Conservation (phyloP, 148 eudicot genomes). For the Limonium bicolor region DNA sequence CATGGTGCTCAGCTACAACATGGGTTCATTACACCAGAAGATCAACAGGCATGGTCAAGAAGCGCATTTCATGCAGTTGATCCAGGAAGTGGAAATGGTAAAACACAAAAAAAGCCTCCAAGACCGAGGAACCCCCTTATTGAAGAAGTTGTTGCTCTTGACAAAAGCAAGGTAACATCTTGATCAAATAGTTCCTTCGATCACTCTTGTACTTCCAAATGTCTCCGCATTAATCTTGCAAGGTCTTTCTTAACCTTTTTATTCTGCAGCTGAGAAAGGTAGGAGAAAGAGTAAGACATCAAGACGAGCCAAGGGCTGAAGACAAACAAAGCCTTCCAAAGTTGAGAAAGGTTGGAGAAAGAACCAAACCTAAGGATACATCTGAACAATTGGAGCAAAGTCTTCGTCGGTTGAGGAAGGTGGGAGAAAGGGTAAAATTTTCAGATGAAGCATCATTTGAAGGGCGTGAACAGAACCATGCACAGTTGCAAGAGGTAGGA, state of each 20-base stretch:
- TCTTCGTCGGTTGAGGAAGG: conserved; percentile 29
- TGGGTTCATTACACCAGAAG: conserved; percentile 23
- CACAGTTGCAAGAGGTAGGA: conserved; percentile 58
- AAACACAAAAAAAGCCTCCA: conserved; percentile 39
- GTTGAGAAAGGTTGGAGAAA: conserved; percentile 47
- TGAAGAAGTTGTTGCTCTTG: conserved; percentile 69
- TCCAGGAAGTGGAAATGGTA: conserved; percentile 30
- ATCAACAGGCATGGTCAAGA: conserved; percentile 17
- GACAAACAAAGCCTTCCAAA: conserved; percentile 31
- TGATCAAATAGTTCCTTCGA: not conserved
- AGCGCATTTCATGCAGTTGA: conserved; percentile 16
- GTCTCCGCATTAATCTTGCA: no score
- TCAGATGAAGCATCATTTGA: conserved; percentile 33
- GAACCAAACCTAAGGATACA: conserved; percentile 20
- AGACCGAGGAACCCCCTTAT: conserved; percentile 85
- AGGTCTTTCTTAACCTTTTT: not conserved
- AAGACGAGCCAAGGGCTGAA: conserved; percentile 25
- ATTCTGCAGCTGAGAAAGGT: conserved; percentile 38
- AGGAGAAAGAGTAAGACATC: conserved; percentile 31
- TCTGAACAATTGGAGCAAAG: not conserved
- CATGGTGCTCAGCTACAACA: conserved; percentile 18
- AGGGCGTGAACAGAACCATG: conserved; percentile 43
- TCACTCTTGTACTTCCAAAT: not conserved
- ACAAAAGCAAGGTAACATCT: conserved; percentile 73
- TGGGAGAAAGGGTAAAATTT: conserved; percentile 25